Conservation (phyloP, 2,329 filamentous ascomycete genomes). For the Byssoonygena ceratinophila region DNA sequence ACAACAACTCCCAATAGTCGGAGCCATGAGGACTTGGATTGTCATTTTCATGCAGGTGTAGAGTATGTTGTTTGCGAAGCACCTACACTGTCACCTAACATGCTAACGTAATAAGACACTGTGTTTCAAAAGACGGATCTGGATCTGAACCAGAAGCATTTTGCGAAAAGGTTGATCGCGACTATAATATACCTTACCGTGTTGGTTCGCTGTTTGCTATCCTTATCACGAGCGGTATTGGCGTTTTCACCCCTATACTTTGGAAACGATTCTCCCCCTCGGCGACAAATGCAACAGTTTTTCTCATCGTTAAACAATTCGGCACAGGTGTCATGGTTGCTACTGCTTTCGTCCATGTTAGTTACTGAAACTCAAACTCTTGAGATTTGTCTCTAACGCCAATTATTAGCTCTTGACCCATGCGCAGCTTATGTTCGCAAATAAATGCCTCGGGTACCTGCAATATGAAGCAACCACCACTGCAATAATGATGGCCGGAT, state of each 20-base stretch:
- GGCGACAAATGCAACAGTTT: conserved; percentile 40
- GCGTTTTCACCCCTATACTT: conserved; percentile 58
- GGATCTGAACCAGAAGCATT: conserved; percentile 26
- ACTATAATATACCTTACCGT: conserved; percentile 58
- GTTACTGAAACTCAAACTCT: conserved; percentile 19
- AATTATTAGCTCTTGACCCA: conserved; percentile 57
- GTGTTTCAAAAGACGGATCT: conserved; percentile 42
- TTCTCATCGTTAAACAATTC: conserved; percentile 51
- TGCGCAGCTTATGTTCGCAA: conserved; percentile 60
- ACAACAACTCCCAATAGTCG: conserved; percentile 15
- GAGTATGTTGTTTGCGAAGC: conserved; percentile 45
- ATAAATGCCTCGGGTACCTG: conserved; percentile 56
- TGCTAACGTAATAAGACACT: conserved; percentile 35
- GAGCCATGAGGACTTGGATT: conserved; percentile 34
- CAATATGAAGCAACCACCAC: conserved; percentile 59
- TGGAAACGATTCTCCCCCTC: conserved; percentile 48
- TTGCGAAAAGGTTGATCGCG: conserved; percentile 43
- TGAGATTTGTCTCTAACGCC: neutral
- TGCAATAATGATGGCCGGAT: conserved; percentile 61
- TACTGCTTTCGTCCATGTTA: conserved; percentile 58
- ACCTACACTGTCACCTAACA: neutral
- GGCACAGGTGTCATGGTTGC: conserved; percentile 63
- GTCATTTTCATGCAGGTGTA: conserved; percentile 65
- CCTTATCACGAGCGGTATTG: conserved; percentile 56
- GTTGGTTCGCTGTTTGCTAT: conserved; percentile 64